These are phyloP conservation scores for Mollisiaceae sp. DNA, from an alignment of 2,329 filamentous ascomycete species.

Conservation along the genomic window DNA sequence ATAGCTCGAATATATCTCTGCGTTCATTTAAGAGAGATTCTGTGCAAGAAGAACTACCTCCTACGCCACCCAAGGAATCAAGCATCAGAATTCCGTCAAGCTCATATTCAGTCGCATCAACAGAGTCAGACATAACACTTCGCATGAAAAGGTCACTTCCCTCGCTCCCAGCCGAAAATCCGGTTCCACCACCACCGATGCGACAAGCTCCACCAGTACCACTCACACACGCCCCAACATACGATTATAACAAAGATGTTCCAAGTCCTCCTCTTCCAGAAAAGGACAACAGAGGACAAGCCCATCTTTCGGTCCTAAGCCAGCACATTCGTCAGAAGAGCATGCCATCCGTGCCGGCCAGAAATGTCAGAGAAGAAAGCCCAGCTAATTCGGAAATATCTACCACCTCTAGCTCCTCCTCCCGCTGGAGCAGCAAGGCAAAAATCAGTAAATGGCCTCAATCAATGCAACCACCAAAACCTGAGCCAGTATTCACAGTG, in stretches of 20 bases:
- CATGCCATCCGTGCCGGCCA: constrained; percentile 15
- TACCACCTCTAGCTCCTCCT: constrained; percentile 11
- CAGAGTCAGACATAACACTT: constrained; percentile 22
- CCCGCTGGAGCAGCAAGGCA: constrained; percentile 18
- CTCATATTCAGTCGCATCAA: constrained; percentile 26
- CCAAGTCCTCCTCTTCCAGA: constrained; percentile 12
- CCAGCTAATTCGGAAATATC: constrained; percentile 14
- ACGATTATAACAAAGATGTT: constrained; percentile 1
- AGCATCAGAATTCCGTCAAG: constrained; percentile 26
- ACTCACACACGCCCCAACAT: constrained; percentile 10
- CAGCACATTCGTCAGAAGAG: constrained; percentile 22
- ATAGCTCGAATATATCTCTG: constrained; percentile 64
- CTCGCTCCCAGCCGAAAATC: constrained; percentile 22
- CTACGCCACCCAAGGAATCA: constrained; percentile 28
- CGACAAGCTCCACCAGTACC: constrained; percentile 28
- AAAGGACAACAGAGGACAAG: constrained; percentile 2
- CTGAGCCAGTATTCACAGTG: constrained; percentile 31
- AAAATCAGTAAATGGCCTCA: constrained; percentile 24
- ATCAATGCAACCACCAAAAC: constrained; percentile 18
- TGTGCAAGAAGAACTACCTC: constrained; percentile 28
- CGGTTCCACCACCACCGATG: constrained; percentile 18
- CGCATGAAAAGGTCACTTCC: constrained; percentile 27
- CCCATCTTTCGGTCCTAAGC: constrained; percentile 12
- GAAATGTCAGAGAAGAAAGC: constrained; percentile 17
- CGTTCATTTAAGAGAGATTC: constrained; percentile 51